Percentiles rank a stretch among this genome's conserved stretches.
Evolutionary conservation across 208 protist species (phyloP).

Genomic region (Tritrichomonas foetus): DNA sequence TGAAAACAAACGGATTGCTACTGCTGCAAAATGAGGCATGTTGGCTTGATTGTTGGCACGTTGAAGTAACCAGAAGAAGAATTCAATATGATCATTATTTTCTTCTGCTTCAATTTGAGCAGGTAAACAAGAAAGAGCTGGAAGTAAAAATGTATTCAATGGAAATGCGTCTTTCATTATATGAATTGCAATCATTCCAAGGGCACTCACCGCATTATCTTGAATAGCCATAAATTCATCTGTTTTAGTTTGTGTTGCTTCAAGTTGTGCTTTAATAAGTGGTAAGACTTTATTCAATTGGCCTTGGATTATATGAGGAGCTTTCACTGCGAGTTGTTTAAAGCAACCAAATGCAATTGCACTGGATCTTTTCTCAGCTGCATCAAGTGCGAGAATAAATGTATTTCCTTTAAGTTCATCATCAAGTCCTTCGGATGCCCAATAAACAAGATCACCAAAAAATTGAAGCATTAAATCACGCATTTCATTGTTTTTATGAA

Average conservation of each 20-base stretch:
- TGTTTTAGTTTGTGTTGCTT: background rate
- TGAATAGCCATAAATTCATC: background rate
- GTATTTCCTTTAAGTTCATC: background rate
- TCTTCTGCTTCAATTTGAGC: background rate
- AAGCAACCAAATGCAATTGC: background rate
- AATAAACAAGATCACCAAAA: slow-evolving; percentile 1
- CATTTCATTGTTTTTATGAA: background rate
- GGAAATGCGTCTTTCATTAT: background rate
- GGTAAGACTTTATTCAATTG: background rate
- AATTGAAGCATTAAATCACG: background rate
- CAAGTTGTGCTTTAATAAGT: background rate
- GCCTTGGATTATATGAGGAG: background rate
- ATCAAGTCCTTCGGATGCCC: background rate
- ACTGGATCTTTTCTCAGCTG: background rate
- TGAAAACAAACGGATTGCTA: background rate
- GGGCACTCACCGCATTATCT: background rate
- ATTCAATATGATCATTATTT: background rate
- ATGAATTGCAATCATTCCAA: background rate
- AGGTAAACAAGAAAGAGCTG: background rate
- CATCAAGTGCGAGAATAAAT: background rate
- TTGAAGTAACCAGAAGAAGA: background rate
- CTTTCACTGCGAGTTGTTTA: background rate
- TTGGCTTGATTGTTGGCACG: background rate
- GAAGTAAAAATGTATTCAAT: background rate
- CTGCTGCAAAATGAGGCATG: background rate